Percentiles rank a stretch among this genome's conserved stretches.
These are phyloP conservation scores for Pholiota adiposa DNA, from an alignment of 1,284 basidiomycete species.

Conservation along the genomic window DNA sequence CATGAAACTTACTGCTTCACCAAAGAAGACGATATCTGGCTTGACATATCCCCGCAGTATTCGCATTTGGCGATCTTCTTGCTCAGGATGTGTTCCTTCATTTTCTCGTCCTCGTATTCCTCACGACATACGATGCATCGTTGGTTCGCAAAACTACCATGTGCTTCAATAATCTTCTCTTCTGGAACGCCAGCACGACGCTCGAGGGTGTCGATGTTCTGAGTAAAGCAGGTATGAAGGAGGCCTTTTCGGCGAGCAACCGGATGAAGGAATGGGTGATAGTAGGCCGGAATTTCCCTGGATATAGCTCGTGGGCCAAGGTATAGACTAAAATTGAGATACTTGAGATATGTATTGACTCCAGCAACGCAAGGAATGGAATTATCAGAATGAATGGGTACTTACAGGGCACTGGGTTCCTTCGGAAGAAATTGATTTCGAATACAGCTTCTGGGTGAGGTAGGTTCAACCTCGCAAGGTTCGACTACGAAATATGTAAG, in stretches of 20 bases:
- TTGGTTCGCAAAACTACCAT: constrained; percentile 88
- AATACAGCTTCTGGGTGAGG: constrained; percentile 85
- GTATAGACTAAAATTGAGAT: constrained; percentile 83
- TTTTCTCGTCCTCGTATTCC: constrained; percentile 67
- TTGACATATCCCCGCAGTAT: constrained; percentile 79
- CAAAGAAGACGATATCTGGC: constrained; percentile 96
- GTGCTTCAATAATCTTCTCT: constrained; percentile 87
- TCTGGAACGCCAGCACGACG: constrained; percentile 80
- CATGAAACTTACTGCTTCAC: constrained; percentile 64
- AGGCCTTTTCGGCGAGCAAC: constrained; percentile 70
- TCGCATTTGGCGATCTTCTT: constrained; percentile 71
- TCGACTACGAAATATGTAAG: constrained; percentile 52
- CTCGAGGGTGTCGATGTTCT: constrained; percentile 95
- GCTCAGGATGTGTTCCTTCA: constrained; percentile 61
- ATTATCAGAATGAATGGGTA: constrained; percentile 8
- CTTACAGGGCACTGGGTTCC: constrained; percentile 76
- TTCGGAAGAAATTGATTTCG: constrained; percentile 74
- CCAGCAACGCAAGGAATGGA: neutral
- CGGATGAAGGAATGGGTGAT: constrained; percentile 90
- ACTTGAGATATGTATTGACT: neutral
- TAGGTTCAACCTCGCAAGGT: constrained; percentile 72
- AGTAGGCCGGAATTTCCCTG: constrained; percentile 86
- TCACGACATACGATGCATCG: constrained; percentile 76
- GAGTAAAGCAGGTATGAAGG: constrained; percentile 82
- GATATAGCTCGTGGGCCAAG: constrained; percentile 90